Percentiles rank a stretch among this genome's conserved stretches.
Evolutionary conservation across 208 protist species (phyloP).

Genomic region (Leishmania gerbilli): DNA sequence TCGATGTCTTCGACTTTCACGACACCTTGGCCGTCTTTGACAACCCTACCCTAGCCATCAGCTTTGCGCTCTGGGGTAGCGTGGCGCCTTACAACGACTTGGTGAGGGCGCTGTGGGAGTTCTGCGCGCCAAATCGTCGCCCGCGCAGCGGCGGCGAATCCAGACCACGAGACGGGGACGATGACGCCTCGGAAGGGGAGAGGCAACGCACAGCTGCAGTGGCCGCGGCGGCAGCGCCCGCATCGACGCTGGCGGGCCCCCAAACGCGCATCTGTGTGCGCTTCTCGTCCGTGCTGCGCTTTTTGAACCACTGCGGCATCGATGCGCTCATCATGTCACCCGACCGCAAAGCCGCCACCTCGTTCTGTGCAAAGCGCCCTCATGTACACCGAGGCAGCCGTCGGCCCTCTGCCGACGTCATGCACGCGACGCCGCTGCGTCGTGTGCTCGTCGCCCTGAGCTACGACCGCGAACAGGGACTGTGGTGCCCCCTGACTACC

Average conservation of each 20-base stretch:
- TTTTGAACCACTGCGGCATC: constrained; percentile 48
- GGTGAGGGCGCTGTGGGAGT: constrained; percentile 24
- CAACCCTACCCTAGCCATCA: constrained; percentile 56
- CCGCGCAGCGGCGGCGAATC: not conserved
- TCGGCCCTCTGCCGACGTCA: not conserved
- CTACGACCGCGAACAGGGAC: constrained; percentile 37
- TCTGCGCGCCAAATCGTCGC: constrained; percentile 28
- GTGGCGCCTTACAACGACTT: constrained; percentile 62
- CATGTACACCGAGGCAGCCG: constrained; percentile 19
- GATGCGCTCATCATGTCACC: constrained; percentile 48
- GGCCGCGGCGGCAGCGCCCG: not conserved
- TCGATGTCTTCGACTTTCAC: constrained; percentile 39
- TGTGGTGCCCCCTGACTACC: constrained; percentile 59
- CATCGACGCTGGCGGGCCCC: not conserved
- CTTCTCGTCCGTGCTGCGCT: constrained; percentile 38
- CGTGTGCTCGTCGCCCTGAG: constrained; percentile 55
- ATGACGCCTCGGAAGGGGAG: not conserved
- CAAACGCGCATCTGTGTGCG: constrained; percentile 17
- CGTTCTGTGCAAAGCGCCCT: constrained; percentile 43
- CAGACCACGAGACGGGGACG: not conserved
- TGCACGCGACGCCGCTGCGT: not conserved
- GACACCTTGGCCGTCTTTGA: constrained; percentile 45
- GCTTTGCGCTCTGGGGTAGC: constrained; percentile 59
- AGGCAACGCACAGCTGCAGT: not conserved
- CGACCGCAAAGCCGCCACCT: constrained; percentile 40